Conservation (phyloP, 148 eudicot species). For the Suaeda aralocaspica region DNA sequence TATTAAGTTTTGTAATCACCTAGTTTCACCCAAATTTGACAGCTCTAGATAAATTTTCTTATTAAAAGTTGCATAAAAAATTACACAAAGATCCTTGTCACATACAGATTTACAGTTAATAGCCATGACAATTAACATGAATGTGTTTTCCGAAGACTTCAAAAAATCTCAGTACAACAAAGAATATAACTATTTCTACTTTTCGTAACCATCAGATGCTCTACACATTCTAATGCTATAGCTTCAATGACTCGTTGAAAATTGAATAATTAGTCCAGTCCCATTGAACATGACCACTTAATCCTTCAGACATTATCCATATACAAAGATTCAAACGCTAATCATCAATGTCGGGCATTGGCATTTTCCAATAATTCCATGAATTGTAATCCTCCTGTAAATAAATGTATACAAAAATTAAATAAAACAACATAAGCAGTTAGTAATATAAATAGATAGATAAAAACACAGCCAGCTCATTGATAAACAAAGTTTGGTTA, state of each 20-base stretch:
- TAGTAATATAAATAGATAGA: too few species aligned
- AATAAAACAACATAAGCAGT: too few species aligned
- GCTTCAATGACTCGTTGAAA: not conserved
- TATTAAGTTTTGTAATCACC: too few species aligned
- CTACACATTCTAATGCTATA: constrained; percentile 4
- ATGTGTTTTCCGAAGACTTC: not conserved
- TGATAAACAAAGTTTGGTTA: not conserved
- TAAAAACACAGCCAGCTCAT: too few species aligned
- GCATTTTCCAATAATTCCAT: constrained; percentile 97
- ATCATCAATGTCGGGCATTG: constrained; percentile 64
- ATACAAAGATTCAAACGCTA: not conserved
- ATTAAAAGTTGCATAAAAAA: not conserved
- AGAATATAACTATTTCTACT: constrained; percentile 7
- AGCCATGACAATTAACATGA: not conserved
- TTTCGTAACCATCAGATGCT: not conserved
- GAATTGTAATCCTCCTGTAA: constrained; percentile 90
- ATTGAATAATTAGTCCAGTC: not conserved
- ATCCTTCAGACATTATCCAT: not conserved
- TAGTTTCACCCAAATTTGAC: too few species aligned
- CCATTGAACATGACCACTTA: not conserved
- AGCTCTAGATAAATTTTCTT: too few species aligned
- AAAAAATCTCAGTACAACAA: not conserved
- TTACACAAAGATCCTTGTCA: constrained; percentile 3
- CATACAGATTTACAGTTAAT: not conserved
- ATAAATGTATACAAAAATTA: not conserved